A percentile compares a stretch with the other conserved stretches of the same genome.
Evolutionary conservation across 2,329 filamentous ascomycete species (phyloP).

Genomic region (Aspergillus luchuensis): DNA sequence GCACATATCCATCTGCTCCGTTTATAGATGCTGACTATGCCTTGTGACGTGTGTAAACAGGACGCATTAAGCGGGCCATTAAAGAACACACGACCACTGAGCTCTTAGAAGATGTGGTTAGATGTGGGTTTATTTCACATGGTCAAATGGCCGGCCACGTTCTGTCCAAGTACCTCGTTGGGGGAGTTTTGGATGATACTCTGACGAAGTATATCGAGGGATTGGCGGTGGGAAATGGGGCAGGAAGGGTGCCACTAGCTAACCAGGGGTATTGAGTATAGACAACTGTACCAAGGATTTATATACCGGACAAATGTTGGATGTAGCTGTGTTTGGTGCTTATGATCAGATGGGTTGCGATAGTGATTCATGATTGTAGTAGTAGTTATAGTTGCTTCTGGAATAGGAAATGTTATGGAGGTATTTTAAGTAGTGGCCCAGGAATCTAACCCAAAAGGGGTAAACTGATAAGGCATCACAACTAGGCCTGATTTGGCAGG

Average conservation of each 20-base stretch:
- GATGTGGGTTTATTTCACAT: slow-evolving; percentile 15
- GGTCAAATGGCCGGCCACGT: slow-evolving; percentile 12
- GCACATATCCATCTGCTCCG: not conserved
- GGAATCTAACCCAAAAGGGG: not conserved
- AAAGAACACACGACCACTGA: slow-evolving; percentile 12
- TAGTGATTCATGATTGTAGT: no score
- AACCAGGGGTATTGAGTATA: not conserved
- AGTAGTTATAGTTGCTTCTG: no score
- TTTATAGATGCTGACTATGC: not conserved
- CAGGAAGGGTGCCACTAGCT: not conserved
- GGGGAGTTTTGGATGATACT: slow-evolving; percentile 10
- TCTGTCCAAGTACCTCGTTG: slow-evolving; percentile 7
- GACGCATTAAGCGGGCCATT: slow-evolving; percentile 13
- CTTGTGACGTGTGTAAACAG: not conserved
- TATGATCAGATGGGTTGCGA: not conserved
- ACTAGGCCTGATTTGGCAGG: slow-evolving; percentile 12
- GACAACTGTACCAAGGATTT: not conserved
- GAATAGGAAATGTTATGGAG: no score
- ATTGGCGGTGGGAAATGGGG: not conserved
- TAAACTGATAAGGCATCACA: not conserved
- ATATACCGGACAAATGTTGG: not conserved
- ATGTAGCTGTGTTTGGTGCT: no score
- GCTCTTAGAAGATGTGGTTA: slow-evolving; percentile 11
- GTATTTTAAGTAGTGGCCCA: no score
- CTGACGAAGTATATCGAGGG: slow-evolving; percentile 11